A percentile compares a stretch with the other conserved stretches of the same genome.
These are phyloP conservation scores for Phtheirospermum japonicum DNA, from an alignment of 257 asterid genomes.

Conservation along the genomic window DNA sequence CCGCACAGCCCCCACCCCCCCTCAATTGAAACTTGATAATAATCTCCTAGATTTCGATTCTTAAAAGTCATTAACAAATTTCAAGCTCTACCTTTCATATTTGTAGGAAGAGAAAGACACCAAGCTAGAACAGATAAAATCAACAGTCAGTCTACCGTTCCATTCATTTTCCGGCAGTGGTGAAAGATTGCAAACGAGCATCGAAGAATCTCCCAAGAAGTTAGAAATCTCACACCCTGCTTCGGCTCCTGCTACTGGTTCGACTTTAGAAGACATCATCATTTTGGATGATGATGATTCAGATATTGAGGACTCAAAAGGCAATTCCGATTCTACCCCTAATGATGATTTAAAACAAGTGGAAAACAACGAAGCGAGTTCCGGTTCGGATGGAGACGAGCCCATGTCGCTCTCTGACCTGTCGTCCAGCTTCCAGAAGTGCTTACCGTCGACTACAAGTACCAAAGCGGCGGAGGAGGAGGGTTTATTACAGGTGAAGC, in stretches of 20 bases:
- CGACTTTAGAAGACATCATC: constrained; percentile 53
- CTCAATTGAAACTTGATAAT: background rate
- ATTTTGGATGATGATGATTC: constrained; percentile 49
- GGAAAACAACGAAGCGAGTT: constrained; percentile 29
- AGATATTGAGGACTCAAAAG: constrained; percentile 45
- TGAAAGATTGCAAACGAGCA: constrained; percentile 33
- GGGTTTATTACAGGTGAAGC: constrained; percentile 40
- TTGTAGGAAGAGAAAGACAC: constrained; percentile 47
- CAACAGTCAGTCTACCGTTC: constrained; percentile 75
- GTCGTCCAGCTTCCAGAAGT: constrained; percentile 74
- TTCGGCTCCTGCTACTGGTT: constrained; percentile 29
- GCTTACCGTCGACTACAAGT: constrained; percentile 44
- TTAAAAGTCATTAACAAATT: constrained; percentile 2
- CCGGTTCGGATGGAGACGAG: constrained; percentile 43
- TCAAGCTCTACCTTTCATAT: constrained; percentile 1
- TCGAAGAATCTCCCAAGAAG: constrained; percentile 25
- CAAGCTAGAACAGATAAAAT: constrained; percentile 75
- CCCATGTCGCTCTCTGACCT: constrained; percentile 59
- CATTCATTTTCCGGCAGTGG: constrained; percentile 49
- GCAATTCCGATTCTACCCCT: constrained; percentile 24
- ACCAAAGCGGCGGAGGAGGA: constrained; percentile 33
- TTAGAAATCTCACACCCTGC: constrained; percentile 27
- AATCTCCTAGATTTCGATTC: background rate
- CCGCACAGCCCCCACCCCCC: too few relatives aligned
- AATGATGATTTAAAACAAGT: constrained; percentile 26